Conservation (phyloP, 176 grass and related monocot species). For the Triticum dicoccoides region DNA sequence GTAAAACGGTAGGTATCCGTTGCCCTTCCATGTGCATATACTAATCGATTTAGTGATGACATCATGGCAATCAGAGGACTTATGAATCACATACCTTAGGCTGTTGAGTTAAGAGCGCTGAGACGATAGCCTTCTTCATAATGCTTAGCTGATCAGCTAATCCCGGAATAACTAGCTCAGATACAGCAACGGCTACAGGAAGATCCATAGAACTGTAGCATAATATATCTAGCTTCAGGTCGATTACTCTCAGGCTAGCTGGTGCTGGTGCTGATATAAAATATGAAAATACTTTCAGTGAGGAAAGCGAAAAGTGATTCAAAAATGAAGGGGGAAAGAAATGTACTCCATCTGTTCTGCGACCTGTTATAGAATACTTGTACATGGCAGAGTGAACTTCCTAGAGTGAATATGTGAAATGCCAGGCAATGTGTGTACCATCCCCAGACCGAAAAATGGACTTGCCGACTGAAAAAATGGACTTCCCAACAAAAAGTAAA, state of each 20-base stretch:
- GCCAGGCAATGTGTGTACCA: neutral
- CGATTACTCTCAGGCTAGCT: slow-evolving; percentile 45
- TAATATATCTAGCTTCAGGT: slow-evolving; percentile 81
- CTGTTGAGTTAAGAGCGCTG: slow-evolving; percentile 53
- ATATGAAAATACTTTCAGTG: slow-evolving; percentile 14
- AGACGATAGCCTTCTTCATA: slow-evolving; percentile 56
- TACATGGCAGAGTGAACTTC: neutral
- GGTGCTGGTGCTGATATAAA: slow-evolving; percentile 54
- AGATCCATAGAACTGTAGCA: slow-evolving; percentile 69
- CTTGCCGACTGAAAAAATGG: neutral
- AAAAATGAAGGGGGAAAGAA: slow-evolving; percentile 13
- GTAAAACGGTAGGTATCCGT: neutral
- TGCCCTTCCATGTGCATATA: neutral
- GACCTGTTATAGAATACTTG: neutral
- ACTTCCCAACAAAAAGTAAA: neutral
- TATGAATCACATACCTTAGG: slow-evolving; percentile 48
- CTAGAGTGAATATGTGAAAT: neutral
- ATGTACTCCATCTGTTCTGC: neutral
- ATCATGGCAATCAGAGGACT: slow-evolving; percentile 2
- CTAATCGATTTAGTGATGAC: neutral
- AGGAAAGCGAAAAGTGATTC: neutral
- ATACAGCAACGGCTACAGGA: slow-evolving; percentile 55
- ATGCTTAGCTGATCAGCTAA: slow-evolving; percentile 62
- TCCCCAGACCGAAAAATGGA: neutral
- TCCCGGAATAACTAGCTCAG: slow-evolving; percentile 77